These are phyloP conservation scores for Bryoglossum gracile DNA, from an alignment of 495 filamentous ascomycete species.

Conservation along the genomic window DNA sequence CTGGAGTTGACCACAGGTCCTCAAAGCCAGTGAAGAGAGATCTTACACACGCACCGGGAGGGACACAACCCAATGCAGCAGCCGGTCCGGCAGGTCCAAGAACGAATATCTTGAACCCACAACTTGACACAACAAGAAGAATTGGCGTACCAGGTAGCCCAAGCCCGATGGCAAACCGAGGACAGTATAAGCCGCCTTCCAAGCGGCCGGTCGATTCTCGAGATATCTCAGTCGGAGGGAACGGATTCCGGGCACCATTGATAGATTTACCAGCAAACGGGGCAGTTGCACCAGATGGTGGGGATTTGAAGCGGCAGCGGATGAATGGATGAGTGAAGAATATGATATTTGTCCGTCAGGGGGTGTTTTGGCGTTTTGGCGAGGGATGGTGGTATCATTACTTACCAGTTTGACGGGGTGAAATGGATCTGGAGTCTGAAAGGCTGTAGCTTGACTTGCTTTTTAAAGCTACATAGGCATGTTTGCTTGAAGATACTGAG, in stretches of 20 bases:
- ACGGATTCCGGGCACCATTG: constrained; percentile 13
- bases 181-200: constrained; percentile 52
- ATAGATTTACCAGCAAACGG: constrained; percentile 24
- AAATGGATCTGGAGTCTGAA: too few relatives aligned
- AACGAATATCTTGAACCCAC: constrained; percentile 61
- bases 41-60: constrained; percentile 23
- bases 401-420: too few relatives aligned
- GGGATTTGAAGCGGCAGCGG: constrained; percentile 24
- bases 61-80: constrained; percentile 25
- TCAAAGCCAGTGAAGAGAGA: constrained; percentile 22
- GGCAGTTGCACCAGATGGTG: constrained; percentile 7
- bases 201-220: constrained; percentile 47
- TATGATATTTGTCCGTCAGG: not conserved
- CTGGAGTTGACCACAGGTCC: constrained; percentile 66
- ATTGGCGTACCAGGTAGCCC: constrained; percentile 64
- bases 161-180: constrained; percentile 51
- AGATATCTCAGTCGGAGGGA: constrained; percentile 7
- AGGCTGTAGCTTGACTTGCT: too few relatives aligned
- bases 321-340: constrained; percentile 12
- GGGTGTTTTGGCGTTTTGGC: constrained; percentile 1
- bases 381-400: too few relatives aligned
- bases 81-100: constrained; percentile 11
- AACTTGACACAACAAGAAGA: constrained; percentile 56
- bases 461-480: too few relatives aligned
- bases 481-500: too few relatives aligned